Conservation (phyloP, 768 basidiomycete species). For the Tricholoma bakamatsutake region DNA sequence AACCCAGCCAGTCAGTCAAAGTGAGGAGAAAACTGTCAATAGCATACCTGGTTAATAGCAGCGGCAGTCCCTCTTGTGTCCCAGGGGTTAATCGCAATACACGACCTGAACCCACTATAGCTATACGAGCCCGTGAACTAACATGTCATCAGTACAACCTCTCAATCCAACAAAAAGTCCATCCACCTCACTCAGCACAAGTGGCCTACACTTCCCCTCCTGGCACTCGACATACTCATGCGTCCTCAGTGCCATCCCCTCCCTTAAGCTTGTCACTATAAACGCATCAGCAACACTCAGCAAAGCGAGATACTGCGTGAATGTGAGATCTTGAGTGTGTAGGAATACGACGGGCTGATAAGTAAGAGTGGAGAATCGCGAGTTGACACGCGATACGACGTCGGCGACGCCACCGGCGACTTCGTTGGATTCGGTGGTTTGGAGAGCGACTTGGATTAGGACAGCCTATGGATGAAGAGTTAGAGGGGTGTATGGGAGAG, state of each 20-base stretch:
- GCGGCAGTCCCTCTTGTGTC: slow-evolving; percentile 77
- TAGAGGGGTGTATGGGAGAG: neutral
- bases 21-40: neutral
- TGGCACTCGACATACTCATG: slow-evolving; percentile 88
- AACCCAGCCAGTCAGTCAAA: slow-evolving; percentile 14
- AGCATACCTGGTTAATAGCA: slow-evolving; percentile 55
- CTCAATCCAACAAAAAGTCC: neutral
- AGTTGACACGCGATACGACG: slow-evolving; percentile 75
- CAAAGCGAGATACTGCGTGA: slow-evolving; percentile 79
- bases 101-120: slow-evolving; percentile 82
- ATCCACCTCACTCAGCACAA: slow-evolving; percentile 74
- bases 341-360: slow-evolving; percentile 87
- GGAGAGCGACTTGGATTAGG: slow-evolving; percentile 82
- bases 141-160: neutral
- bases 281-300: slow-evolving; percentile 82
- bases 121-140: slow-evolving; percentile 85
- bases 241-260: slow-evolving; percentile 82
- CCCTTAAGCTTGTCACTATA: slow-evolving; percentile 75
- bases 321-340: slow-evolving; percentile 79
- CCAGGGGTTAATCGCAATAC: slow-evolving; percentile 85
- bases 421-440: slow-evolving; percentile 75
- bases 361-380: slow-evolving; percentile 75
- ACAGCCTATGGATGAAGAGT: slow-evolving; percentile 42
- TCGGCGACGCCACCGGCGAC: slow-evolving; percentile 69
- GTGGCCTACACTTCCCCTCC: slow-evolving; percentile 57